Conservation (phyloP, 2,329 filamentous ascomycete species). For the Exophiala bonariae region DNA sequence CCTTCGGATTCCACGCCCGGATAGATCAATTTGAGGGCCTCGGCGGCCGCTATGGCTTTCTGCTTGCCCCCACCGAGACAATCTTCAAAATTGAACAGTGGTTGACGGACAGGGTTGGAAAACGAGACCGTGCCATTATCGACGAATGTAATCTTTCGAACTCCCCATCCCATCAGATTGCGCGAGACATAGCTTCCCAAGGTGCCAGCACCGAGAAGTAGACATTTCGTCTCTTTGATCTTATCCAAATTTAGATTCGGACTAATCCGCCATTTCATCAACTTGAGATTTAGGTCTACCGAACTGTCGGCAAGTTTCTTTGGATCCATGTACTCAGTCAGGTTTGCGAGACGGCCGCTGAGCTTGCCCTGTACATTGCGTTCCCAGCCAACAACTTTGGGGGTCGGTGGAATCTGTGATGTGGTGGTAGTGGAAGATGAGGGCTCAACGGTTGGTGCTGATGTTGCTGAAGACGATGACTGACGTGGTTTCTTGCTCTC, state of each 20-base stretch:
- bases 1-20: constrained; percentile 83
- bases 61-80: constrained; percentile 80
- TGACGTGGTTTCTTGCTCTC: constrained; percentile 1
- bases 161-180: constrained; percentile 92
- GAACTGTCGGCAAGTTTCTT: constrained; percentile 82
- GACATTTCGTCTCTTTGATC: constrained; percentile 86
- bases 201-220: constrained; percentile 88
- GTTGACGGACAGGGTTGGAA: constrained; percentile 94
- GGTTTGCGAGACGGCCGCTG: constrained; percentile 72
- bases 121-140: constrained; percentile 93
- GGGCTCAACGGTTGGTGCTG: constrained; percentile 51
- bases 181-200: constrained; percentile 91
- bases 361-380: constrained; percentile 77
- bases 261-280: constrained; percentile 98
- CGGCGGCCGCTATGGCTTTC: constrained; percentile 80
- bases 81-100: constrained; percentile 86
- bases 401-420: constrained; percentile 37
- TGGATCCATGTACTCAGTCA: constrained; percentile 94
- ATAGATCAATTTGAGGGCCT: constrained; percentile 80
- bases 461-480: constrained; percentile 22
- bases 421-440: constrained; percentile 20
- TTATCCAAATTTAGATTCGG: constrained; percentile 82
- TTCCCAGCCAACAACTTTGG: constrained; percentile 95
- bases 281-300: constrained; percentile 91
- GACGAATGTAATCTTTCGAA: constrained; percentile 91